Evolutionary conservation across 2,329 filamentous ascomycete species (phyloP).

Genomic region (Celoporthe dispersa): DNA sequence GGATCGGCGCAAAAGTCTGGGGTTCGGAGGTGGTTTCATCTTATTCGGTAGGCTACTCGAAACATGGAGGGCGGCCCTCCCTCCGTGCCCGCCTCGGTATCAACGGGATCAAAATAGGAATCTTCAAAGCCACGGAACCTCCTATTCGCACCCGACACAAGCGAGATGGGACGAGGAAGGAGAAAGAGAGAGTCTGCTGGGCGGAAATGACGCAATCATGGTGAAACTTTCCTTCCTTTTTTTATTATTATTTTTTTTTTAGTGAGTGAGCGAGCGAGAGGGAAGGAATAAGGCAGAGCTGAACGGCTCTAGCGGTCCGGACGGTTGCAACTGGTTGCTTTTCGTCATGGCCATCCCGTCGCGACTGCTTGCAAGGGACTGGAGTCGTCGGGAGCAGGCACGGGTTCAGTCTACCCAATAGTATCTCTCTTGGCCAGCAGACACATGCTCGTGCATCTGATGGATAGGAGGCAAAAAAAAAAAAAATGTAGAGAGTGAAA

Average conservation of each 20-base stretch:
- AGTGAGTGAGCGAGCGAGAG: no score
- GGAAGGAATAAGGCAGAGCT: neutral
- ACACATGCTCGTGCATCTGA: neutral
- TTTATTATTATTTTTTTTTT: no score
- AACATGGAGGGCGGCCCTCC: neutral
- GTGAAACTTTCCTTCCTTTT: neutral
- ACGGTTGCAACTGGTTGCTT: slow-evolving; percentile 5
- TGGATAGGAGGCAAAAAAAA: neutral
- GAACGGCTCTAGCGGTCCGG: slow-evolving; percentile 6
- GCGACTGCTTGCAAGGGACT: no score
- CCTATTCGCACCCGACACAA: neutral
- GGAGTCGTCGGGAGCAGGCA: no score
- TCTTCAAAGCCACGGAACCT: neutral
- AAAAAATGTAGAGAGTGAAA: no score
- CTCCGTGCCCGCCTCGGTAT: neutral
- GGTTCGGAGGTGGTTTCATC: slow-evolving; percentile 4
- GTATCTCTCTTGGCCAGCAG: neutral
- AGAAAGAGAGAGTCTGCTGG: neutral
- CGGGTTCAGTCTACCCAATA: no score
- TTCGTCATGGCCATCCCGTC: no score
- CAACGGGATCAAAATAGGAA: slow-evolving; percentile 2
- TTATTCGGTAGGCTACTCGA: slow-evolving; percentile 6
- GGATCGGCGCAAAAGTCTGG: neutral
- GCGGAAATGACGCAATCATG: neutral
- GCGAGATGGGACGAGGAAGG: neutral